Conservation (phyloP, 805 yeast genomes). For the Cyberlindnera maritima region DNA sequence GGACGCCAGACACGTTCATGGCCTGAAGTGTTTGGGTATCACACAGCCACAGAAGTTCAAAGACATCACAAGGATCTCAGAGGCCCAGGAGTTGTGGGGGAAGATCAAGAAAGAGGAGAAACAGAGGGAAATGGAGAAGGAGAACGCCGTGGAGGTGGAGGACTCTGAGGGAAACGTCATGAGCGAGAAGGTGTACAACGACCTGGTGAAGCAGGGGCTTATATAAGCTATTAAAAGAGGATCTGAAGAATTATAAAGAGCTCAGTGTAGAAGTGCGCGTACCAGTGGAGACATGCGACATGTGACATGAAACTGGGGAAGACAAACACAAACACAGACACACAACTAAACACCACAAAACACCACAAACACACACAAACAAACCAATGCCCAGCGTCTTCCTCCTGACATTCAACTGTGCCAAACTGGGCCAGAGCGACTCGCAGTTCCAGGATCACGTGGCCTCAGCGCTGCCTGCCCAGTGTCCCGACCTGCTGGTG, state of each 20-base stretch:
- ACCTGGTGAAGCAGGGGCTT: slow-evolving; percentile 84
- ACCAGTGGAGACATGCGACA: neutral
- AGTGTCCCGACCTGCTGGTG: slow-evolving; percentile 45
- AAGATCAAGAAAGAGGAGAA: slow-evolving; percentile 31
- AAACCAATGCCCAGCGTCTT: slow-evolving; percentile 14
- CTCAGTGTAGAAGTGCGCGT: neutral
- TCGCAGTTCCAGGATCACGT: slow-evolving; percentile 31
- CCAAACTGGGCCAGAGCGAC: slow-evolving; percentile 38
- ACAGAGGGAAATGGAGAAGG: slow-evolving; percentile 29
- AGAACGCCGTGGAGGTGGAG: slow-evolving; percentile 75
- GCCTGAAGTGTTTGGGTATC: slow-evolving; percentile 74
- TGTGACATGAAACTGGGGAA: neutral
- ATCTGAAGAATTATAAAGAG: too few relatives aligned
- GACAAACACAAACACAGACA: neutral
- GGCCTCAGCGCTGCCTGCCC: slow-evolving; percentile 29
- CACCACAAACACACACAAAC: neutral
- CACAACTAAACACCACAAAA: neutral
- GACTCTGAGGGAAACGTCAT: slow-evolving; percentile 92
- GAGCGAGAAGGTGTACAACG: slow-evolving; percentile 78
- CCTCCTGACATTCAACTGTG: slow-evolving; percentile 52
- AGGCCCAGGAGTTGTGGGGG: slow-evolving; percentile 61
- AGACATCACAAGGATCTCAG: slow-evolving; percentile 64
- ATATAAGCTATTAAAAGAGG: slow-evolving; percentile 42
- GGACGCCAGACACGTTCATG: slow-evolving; percentile 67
- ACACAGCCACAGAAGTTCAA: slow-evolving; percentile 47